phyloP scores from a whole-genome alignment of 2,329 filamentous ascomycete species.

The Aspergillus thermomutatus region DNA sequence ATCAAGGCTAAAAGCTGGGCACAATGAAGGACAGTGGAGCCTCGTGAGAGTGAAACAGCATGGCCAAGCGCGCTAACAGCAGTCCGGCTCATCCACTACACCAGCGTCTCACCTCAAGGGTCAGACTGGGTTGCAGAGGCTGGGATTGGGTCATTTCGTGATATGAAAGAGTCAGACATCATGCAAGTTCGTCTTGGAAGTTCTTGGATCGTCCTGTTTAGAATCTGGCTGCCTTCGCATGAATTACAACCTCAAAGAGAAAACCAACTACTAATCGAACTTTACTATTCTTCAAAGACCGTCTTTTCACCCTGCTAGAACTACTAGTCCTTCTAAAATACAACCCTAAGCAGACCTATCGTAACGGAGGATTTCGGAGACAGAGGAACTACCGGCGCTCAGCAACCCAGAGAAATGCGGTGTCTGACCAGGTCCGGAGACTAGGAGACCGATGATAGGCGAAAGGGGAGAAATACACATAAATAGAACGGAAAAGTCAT shows the following conservation, averaged over 20 bases:
- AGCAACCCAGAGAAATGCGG: background rate
- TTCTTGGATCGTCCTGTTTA: background rate
- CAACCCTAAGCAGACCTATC: conserved; percentile 5
- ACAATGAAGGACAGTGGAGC: conserved; percentile 7
- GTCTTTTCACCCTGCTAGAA: background rate
- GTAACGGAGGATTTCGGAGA: conserved; percentile 6
- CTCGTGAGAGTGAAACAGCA: background rate
- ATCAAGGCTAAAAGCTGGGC: conserved; percentile 15
- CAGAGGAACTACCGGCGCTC: background rate
- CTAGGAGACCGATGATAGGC: conserved; percentile 4
- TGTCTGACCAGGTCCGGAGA: conserved; percentile 2
- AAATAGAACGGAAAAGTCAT: conserved; percentile 18
- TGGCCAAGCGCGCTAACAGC: background rate
- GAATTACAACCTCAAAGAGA: background rate
- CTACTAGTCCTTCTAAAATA: conserved; percentile 9
- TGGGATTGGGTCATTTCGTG: background rate
- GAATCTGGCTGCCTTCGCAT: background rate
- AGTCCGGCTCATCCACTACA: conserved; percentile 6
- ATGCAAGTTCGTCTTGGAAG: background rate
- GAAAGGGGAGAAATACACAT: conserved; percentile 8
- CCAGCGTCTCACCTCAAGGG: conserved; percentile 5
- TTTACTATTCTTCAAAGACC: background rate
- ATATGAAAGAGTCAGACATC: background rate
- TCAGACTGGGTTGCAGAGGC: background rate
- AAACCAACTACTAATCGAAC: background rate